Evolutionary conservation across 331 rosid species (phyloP).

Genomic region (Ulmus americana): DNA sequence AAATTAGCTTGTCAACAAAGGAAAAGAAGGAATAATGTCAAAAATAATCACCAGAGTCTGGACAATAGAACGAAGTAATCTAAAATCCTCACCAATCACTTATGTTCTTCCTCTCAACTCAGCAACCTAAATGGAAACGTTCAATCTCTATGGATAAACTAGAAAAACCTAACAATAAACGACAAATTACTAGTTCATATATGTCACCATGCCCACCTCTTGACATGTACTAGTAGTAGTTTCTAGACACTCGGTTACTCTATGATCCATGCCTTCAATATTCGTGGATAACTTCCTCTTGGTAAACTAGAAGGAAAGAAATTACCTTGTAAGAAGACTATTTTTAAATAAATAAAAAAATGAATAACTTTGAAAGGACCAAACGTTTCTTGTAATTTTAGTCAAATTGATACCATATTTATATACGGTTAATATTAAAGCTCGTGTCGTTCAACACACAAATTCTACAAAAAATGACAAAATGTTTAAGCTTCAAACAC

Average conservation of each 20-base stretch:
- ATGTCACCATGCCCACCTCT: conserved; percentile 43
- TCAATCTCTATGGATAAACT: conserved; percentile 14
- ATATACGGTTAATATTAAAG: too few relatives aligned
- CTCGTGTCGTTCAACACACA: too few relatives aligned
- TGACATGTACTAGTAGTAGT: conserved; percentile 36
- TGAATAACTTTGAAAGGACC: too few relatives aligned
- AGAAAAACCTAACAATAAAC: conserved; percentile 19
- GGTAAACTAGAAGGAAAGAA: conserved; percentile 50
- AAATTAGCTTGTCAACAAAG: conserved; percentile 8
- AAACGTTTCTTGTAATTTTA: too few relatives aligned
- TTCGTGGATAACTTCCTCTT: conserved; percentile 48
- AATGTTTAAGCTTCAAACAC: too few relatives aligned
- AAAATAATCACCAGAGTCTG: conserved; percentile 47
- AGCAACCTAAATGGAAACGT: conserved; percentile 40
- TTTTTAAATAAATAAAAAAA: too few relatives aligned
- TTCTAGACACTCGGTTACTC: conserved; percentile 50
- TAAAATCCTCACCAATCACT: conserved; percentile 32
- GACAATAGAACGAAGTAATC: conserved; percentile 38
- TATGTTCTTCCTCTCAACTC: conserved; percentile 39
- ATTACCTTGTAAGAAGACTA: conserved; percentile 16
- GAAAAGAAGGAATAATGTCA: not conserved
- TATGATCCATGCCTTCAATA: conserved; percentile 48
- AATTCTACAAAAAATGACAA: too few relatives aligned
- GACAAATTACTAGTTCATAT: conserved; percentile 12
- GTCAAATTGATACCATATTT: too few relatives aligned